Evolutionary conservation across 2,329 filamentous ascomycete genomes (phyloP).

Genomic region (Emergomyces orientalis): DNA sequence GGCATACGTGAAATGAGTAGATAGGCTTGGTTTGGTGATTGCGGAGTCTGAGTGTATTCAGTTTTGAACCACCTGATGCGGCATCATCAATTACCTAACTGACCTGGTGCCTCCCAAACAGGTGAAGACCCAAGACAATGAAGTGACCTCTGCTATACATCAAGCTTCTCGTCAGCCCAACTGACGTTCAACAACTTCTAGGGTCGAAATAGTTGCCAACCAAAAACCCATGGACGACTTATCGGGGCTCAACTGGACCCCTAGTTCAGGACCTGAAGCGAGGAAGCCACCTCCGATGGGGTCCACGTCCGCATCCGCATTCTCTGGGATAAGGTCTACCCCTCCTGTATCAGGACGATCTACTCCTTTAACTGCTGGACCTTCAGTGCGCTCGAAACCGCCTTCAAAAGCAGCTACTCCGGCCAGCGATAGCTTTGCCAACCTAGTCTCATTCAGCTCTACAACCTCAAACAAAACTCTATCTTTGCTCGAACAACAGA

Average conservation of each 20-base stretch:
- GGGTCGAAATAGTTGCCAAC: background rate
- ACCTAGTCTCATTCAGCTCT: slow-evolving; percentile 50
- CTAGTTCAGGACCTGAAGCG: slow-evolving; percentile 25
- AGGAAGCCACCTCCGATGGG: slow-evolving; percentile 32
- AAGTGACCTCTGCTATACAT: background rate
- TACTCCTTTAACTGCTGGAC: slow-evolving; percentile 32
- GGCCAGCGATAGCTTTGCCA: slow-evolving; percentile 50
- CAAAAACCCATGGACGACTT: slow-evolving; percentile 38
- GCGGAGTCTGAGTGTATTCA: background rate
- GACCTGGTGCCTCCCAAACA: background rate
- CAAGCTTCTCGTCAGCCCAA: background rate
- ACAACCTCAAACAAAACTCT: slow-evolving; percentile 54
- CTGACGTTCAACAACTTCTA: background rate
- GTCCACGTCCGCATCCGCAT: slow-evolving; percentile 25
- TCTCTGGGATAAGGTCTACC: slow-evolving; percentile 30
- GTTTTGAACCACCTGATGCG: background rate
- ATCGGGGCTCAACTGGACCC: slow-evolving; percentile 38
- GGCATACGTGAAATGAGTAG: background rate
- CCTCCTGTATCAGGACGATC: slow-evolving; percentile 35
- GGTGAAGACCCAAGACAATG: background rate
- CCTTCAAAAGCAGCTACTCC: slow-evolving; percentile 34
- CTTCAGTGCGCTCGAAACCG: slow-evolving; percentile 25
- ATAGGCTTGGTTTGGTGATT: background rate
- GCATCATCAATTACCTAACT: background rate
- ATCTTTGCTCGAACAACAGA: slow-evolving; percentile 55